A percentile compares a stretch with the other conserved stretches of the same genome.
Conservation (phyloP, 768 basidiomycete genomes). For the Ephemerocybe angulata region DNA sequence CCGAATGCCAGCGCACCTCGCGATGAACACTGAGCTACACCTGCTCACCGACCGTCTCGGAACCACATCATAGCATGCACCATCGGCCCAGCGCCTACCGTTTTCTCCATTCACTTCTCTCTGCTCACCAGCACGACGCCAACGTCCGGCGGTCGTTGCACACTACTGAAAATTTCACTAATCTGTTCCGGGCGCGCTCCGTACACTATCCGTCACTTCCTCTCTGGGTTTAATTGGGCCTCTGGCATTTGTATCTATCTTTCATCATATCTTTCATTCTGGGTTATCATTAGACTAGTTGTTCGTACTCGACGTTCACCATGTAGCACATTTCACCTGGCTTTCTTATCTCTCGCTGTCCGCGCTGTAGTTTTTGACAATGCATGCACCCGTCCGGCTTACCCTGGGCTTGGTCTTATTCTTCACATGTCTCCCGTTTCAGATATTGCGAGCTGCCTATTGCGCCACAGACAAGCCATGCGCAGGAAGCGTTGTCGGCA, state of each 20-base stretch:
- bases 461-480: conserved; percentile 1
- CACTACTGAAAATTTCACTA: neutral
- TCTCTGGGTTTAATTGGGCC: conserved; percentile 3
- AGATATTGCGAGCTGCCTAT: neutral
- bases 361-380: neutral
- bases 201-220: conserved; percentile 1
- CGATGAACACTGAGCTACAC: conserved; percentile 22
- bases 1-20: conserved; percentile 36
- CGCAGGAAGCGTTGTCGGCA: neutral
- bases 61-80: neutral
- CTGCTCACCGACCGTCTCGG: neutral
- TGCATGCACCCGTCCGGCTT: neutral
- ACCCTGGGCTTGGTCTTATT: neutral
- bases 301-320: neutral
- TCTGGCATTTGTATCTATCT: conserved; percentile 3
- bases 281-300: neutral
- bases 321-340: neutral
- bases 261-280: neutral
- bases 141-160: neutral
- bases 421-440: neutral
- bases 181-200: neutral
- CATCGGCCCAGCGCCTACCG: too few species aligned
- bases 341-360: neutral
- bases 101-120: neutral
- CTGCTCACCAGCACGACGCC: neutral